These are phyloP conservation scores for Coriaria nepalensis DNA, from an alignment of 306 rosid genomes.

Conservation along the genomic window DNA sequence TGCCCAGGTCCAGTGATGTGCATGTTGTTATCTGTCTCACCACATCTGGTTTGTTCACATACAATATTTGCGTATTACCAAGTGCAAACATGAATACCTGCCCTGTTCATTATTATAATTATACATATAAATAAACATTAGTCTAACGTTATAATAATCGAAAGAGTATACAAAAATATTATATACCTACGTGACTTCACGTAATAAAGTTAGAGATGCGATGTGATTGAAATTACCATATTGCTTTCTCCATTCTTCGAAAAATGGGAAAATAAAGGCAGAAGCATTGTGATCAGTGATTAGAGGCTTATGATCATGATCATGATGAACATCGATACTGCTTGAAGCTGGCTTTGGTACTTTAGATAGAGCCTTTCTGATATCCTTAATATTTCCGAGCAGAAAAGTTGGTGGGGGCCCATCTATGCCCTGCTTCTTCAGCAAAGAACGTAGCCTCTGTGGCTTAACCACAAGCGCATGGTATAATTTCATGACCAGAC, in stretches of 20 bases:
- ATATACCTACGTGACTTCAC: too few relatives aligned
- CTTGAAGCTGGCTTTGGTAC: not conserved
- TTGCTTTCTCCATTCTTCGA: slow-evolving; percentile 75
- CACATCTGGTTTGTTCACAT: slow-evolving; percentile 65
- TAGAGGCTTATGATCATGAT: slow-evolving; percentile 13
- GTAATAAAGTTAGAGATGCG: too few relatives aligned
- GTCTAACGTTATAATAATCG: too few relatives aligned
- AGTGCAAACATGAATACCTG: slow-evolving; percentile 82
- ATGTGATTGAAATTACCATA: slow-evolving; percentile 34
- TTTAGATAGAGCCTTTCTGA: slow-evolving; percentile 32
- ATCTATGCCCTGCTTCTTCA: slow-evolving; percentile 49
- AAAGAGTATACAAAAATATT: too few relatives aligned
- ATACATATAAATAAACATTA: not conserved
- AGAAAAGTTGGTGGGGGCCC: slow-evolving; percentile 69
- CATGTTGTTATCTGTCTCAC: slow-evolving; percentile 60
- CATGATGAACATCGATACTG: not conserved
- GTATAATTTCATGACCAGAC: slow-evolving; percentile 26
- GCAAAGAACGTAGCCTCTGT: slow-evolving; percentile 41
- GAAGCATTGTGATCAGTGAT: slow-evolving; percentile 66
- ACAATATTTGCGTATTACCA: slow-evolving; percentile 67
- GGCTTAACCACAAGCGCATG: slow-evolving; percentile 30
- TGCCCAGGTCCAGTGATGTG: slow-evolving; percentile 52
- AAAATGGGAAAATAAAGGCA: slow-evolving; percentile 68
- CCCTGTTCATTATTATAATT: not conserved
- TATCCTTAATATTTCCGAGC: slow-evolving; percentile 58